Conservation (phyloP, 345 rosid genomes). For the Moringa oleifera region DNA sequence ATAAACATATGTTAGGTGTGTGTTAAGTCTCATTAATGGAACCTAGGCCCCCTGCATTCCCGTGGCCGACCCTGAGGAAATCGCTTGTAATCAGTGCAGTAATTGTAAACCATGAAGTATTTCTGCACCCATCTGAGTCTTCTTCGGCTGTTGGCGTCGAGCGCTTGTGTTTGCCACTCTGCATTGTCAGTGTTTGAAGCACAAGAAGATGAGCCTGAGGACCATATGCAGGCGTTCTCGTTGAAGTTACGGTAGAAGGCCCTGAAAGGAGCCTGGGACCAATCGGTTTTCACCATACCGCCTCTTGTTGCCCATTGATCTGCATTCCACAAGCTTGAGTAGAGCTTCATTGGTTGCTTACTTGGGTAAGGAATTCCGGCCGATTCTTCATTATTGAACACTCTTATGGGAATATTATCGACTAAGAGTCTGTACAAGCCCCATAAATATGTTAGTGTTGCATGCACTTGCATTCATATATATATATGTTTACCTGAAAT, state of each 20-base stretch:
- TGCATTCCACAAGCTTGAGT: conserved; percentile 57
- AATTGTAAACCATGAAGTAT: conserved; percentile 50
- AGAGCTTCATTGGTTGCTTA: conserved; percentile 44
- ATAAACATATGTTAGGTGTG: too few relatives aligned
- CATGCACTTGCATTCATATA: too few relatives aligned
- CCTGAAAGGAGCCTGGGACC: conserved; percentile 45
- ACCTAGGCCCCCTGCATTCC: too few relatives aligned
- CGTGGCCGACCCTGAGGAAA: conserved; percentile 33
- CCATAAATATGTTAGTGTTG: too few relatives aligned
- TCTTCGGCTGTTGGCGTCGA: conserved; percentile 21
- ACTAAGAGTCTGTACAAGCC: conserved; percentile 41
- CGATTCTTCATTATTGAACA: conserved; percentile 46
- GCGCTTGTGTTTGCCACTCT: conserved; percentile 24
- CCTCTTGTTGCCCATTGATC: conserved; percentile 63
- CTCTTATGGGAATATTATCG: conserved; percentile 51
- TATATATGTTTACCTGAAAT: too few relatives aligned
- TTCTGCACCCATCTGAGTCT: conserved; percentile 46
- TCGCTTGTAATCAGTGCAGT: conserved; percentile 41
- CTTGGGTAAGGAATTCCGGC: conserved; percentile 43
- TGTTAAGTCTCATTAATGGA: too few relatives aligned
- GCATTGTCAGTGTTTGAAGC: conserved; percentile 8
- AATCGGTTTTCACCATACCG: conserved; percentile 46
- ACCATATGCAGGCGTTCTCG: conserved; percentile 28
- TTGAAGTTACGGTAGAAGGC: conserved; percentile 37
- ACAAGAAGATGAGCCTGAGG: conserved; percentile 25